Evolutionary conservation across 345 rosid species (phyloP).

Genomic region (Eucalyptus globulus): DNA sequence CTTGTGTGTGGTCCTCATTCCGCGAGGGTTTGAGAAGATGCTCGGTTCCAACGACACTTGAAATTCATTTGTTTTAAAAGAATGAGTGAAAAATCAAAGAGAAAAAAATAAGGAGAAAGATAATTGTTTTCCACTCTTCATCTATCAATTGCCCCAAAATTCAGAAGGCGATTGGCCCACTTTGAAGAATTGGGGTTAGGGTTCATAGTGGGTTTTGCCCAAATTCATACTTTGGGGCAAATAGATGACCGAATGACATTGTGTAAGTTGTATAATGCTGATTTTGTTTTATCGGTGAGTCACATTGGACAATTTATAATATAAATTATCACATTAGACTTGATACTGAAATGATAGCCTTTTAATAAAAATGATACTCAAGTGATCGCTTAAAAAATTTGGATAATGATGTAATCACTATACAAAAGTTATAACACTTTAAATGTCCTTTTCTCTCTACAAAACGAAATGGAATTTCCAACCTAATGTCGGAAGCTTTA

Average conservation of each 20-base stretch:
- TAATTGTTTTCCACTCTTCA: background rate
- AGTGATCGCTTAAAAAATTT: background rate
- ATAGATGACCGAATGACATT: background rate
- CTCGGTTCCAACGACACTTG: background rate
- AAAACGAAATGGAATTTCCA: background rate
- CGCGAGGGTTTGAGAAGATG: background rate
- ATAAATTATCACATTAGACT: background rate
- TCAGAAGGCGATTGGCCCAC: background rate
- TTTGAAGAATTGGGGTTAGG: background rate
- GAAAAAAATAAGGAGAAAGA: background rate
- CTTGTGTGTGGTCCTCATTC: background rate
- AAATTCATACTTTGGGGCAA: background rate
- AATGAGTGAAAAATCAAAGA: background rate
- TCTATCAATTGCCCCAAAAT: background rate
- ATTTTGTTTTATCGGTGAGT: background rate
- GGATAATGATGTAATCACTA: accelerated
- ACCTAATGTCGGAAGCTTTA: background rate
- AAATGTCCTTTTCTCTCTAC: accelerated
- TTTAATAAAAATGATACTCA: background rate
- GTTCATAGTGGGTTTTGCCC: background rate
- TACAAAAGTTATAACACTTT: background rate
- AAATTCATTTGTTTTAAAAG: background rate
- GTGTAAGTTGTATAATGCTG: background rate
- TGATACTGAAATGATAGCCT: no score
- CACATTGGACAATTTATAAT: background rate